A percentile compares a stretch with the other conserved stretches of the same genome.
Evolutionary conservation across 2,329 filamentous ascomycete genomes (phyloP).

Genomic region (Pestalotiopsis sp.): DNA sequence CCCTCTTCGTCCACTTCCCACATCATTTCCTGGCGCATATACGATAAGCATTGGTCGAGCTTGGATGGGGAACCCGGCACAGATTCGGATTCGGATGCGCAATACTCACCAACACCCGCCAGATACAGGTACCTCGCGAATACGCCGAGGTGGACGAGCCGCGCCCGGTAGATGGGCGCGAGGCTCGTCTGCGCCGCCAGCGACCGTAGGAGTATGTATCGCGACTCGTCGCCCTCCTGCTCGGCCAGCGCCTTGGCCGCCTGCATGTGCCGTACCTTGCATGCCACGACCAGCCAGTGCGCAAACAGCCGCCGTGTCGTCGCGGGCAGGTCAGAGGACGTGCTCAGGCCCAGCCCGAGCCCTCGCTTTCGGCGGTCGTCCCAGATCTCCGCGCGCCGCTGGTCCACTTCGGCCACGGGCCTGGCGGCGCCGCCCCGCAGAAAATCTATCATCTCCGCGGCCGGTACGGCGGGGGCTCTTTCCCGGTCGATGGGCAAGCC

Average conservation of each 20-base stretch:
- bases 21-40: no score
- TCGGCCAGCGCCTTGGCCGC: conserved; percentile 1
- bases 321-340: not conserved
- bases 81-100: not conserved
- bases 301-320: conserved; percentile 3
- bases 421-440: not conserved
- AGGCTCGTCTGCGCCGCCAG: not conserved
- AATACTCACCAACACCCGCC: not conserved
- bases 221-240: not conserved
- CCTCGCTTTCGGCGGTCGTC: not conserved
- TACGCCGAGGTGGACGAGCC: conserved; percentile 6
- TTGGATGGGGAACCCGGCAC: no score
- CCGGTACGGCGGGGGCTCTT: not conserved
- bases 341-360: not conserved
- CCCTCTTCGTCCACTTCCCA: no score
- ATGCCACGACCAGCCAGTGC: not conserved
- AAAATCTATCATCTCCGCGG: not conserved
- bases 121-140: not conserved
- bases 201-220: not conserved
- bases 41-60: no score
- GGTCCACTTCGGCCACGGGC: not conserved
- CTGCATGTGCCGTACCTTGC: not conserved
- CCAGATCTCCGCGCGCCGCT: not conserved
- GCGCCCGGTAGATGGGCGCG: not conserved
- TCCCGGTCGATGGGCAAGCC: not conserved